Conservation (phyloP, 2,329 filamentous ascomycete species). For the Blastomyces percursus region DNA sequence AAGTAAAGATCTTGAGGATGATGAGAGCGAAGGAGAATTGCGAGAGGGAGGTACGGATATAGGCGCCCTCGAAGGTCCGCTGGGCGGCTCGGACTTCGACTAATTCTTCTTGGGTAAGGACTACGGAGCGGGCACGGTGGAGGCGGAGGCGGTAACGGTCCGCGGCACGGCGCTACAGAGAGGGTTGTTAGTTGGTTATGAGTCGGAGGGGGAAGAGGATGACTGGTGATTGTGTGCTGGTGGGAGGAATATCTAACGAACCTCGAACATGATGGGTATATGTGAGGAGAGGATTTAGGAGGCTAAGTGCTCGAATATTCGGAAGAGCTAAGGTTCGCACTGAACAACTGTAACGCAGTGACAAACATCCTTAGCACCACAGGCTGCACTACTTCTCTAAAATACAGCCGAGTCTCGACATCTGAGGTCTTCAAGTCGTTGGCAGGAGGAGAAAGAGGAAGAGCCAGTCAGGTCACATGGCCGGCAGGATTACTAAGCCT, state of each 20-base stretch:
- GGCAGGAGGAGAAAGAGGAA: no score
- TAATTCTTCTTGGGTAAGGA: constrained; percentile 72
- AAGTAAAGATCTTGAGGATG: constrained; percentile 91
- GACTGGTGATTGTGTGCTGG: background rate
- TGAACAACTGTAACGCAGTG: background rate
- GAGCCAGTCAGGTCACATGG: background rate
- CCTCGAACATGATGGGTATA: constrained; percentile 13
- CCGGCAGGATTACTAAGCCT: background rate
- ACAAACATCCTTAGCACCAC: no score
- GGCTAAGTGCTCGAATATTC: background rate
- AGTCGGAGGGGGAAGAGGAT: background rate
- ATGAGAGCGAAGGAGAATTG: constrained; percentile 94
- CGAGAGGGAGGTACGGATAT: constrained; percentile 84
- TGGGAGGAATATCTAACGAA: background rate
- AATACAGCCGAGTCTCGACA: no score
- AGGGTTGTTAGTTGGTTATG: background rate
- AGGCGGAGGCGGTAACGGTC: constrained; percentile 67
- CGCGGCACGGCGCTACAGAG: constrained; percentile 50
- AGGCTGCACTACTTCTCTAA: no score
- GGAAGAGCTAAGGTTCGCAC: background rate
- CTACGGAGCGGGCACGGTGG: constrained; percentile 72
- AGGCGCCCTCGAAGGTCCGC: constrained; percentile 93
- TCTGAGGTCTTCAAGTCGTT: no score
- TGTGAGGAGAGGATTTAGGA: background rate
- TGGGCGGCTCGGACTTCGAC: constrained; percentile 92